These are phyloP conservation scores for Blepharisma japonicum DNA, from an alignment of 73 alveolate genomes.

Conservation along the genomic window DNA sequence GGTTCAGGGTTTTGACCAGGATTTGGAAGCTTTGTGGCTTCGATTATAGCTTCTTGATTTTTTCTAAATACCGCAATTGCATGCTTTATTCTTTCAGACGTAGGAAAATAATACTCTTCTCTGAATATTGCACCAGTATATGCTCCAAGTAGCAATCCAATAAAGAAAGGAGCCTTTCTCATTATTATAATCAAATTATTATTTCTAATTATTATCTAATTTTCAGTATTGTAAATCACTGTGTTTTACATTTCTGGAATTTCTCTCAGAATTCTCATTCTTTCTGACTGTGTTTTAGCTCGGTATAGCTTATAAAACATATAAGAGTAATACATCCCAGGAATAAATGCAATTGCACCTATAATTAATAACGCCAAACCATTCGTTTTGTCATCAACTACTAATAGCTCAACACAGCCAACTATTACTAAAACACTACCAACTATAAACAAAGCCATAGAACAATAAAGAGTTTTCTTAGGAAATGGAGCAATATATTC, in stretches of 20 bases:
- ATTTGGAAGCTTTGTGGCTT: neutral
- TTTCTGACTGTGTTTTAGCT: constrained; percentile 31
- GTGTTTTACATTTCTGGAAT: constrained; percentile 20
- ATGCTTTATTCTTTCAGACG: constrained; percentile 11
- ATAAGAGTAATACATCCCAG: constrained; percentile 20
- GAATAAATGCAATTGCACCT: constrained; percentile 26
- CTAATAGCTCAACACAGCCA: constrained; percentile 15
- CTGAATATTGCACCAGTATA: constrained; percentile 20
- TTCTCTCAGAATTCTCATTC: constrained; percentile 26
- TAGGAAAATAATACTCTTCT: constrained; percentile 17
- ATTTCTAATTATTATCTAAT: no score
- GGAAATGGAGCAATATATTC: no score
- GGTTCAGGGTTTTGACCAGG: neutral
- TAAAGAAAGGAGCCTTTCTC: constrained; percentile 1
- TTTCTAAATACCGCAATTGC: neutral
- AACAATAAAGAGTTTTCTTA: constrained; percentile 2
- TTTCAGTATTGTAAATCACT: no score
- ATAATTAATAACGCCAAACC: constrained; percentile 26
- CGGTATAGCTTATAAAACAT: neutral
- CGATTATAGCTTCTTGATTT: neutral
- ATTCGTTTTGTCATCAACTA: constrained; percentile 5
- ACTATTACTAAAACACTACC: constrained; percentile 14
- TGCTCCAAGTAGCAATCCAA: constrained; percentile 13
- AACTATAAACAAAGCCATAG: constrained; percentile 4
- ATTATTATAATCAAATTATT: neutral